These are phyloP conservation scores for Xylariaceae sp. DNA, from an alignment of 2,329 filamentous ascomycete species.

Conservation along the genomic window DNA sequence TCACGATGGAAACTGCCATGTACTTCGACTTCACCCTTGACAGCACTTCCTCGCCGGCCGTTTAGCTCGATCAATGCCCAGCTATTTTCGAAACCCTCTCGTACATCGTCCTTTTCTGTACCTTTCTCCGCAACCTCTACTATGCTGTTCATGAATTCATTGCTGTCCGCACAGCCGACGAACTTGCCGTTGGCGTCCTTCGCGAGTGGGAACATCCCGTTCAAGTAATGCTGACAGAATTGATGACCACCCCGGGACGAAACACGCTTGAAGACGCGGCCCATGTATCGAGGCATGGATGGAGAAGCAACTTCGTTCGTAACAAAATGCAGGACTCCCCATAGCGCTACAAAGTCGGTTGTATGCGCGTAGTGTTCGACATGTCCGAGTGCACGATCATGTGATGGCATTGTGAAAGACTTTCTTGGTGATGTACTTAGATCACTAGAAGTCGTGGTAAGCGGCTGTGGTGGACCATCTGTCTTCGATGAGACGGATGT, in stretches of 20 bases:
- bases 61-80: slow-evolving; percentile 44
- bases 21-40: slow-evolving; percentile 39
- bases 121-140: slow-evolving; percentile 50
- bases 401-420: slow-evolving; percentile 35
- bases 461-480: slow-evolving; percentile 35
- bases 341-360: slow-evolving; percentile 72
- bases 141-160: slow-evolving; percentile 64
- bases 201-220: slow-evolving; percentile 61
- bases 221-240: slow-evolving; percentile 63
- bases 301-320: slow-evolving; percentile 48
- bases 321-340: slow-evolving; percentile 73
- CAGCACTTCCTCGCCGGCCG: slow-evolving; percentile 18
- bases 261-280: slow-evolving; percentile 60
- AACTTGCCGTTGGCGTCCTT: slow-evolving; percentile 46
- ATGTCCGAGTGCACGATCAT: slow-evolving; percentile 62
- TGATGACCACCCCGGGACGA: slow-evolving; percentile 58
- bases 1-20: slow-evolving; percentile 38
- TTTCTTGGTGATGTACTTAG: slow-evolving; percentile 9
- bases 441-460: slow-evolving; percentile 36
- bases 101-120: slow-evolving; percentile 46
- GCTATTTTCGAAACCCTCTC: slow-evolving; percentile 52
- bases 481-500: slow-evolving; percentile 11
- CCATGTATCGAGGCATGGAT: slow-evolving; percentile 61
- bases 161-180: slow-evolving; percentile 49
- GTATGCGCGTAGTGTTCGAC: slow-evolving; percentile 82